Conservation (phyloP, 768 basidiomycete genomes). For the Tulasnella sp. region DNA sequence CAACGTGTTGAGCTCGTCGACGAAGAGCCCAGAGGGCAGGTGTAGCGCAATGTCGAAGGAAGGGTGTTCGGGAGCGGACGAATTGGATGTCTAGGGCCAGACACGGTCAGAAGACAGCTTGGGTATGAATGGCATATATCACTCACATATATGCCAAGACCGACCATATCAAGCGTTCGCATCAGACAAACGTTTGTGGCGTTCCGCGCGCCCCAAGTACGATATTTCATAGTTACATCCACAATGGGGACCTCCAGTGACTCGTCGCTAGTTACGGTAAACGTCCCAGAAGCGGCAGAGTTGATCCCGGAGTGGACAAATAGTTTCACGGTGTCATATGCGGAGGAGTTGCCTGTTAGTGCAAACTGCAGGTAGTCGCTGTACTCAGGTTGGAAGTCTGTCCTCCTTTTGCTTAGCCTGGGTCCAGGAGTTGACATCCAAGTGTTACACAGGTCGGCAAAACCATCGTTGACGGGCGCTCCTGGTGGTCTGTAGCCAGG, state of each 20-base stretch:
- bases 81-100: conserved; percentile 1
- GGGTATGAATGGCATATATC: background rate
- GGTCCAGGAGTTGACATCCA: background rate
- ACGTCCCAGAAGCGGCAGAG: conserved; percentile 3
- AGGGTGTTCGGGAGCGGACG: conserved; percentile 3
- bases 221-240: conserved; percentile 14
- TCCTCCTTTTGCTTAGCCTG: background rate
- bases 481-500: conserved; percentile 6
- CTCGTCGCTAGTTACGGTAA: conserved; percentile 5
- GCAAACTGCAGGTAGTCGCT: conserved; percentile 3
- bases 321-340: background rate
- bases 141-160: conserved; percentile 15
- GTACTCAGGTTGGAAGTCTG: conserved; percentile 3
- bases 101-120: background rate
- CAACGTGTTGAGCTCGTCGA: conserved; percentile 6
- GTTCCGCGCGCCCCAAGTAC: background rate
- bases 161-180: conserved; percentile 5
- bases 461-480: conserved; percentile 2
- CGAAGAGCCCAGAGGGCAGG: background rate
- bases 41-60: conserved; percentile 7
- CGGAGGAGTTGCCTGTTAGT: background rate
- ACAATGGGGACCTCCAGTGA: background rate
- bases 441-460: background rate
- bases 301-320: conserved; percentile 3
- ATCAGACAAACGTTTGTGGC: conserved; percentile 11